These are phyloP conservation scores for Porogramme epimiltina DNA, from an alignment of 1,284 basidiomycete genomes.

Conservation along the genomic window DNA sequence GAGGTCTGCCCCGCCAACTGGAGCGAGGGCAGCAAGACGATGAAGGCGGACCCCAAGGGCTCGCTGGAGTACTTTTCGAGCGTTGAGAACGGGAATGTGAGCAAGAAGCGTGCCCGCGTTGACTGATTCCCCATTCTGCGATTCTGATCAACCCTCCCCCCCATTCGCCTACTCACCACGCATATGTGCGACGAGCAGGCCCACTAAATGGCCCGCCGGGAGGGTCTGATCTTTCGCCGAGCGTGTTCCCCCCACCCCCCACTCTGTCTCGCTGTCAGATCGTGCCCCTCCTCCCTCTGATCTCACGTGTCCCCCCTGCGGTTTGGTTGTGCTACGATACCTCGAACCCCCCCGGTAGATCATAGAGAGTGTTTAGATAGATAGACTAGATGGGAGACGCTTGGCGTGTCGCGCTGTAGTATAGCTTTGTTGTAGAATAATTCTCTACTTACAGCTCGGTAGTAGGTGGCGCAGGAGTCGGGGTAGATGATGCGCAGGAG, in stretches of 20 bases:
- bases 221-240: slow-evolving; percentile 24
- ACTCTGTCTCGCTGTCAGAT: slow-evolving; percentile 11
- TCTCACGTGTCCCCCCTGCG: slow-evolving; percentile 3
- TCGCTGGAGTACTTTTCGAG: slow-evolving; percentile 77
- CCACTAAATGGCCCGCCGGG: slow-evolving; percentile 20
- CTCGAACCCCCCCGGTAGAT: slow-evolving; percentile 10
- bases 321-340: background rate
- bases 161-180: background rate
- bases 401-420: slow-evolving; percentile 9
- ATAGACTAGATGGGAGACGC: slow-evolving; percentile 14
- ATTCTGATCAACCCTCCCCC: slow-evolving; percentile 22
- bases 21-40: slow-evolving; percentile 74
- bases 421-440: slow-evolving; percentile 18
- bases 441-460: slow-evolving; percentile 14
- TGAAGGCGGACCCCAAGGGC: slow-evolving; percentile 74
- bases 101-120: slow-evolving; percentile 37
- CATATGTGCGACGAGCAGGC: slow-evolving; percentile 15
- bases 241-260: slow-evolving; percentile 5
- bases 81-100: slow-evolving; percentile 33
- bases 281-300: slow-evolving; percentile 13
- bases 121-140: slow-evolving; percentile 24
- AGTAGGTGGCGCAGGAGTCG: background rate
- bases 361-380: slow-evolving; percentile 15
- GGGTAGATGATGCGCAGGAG: background rate
- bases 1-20: slow-evolving; percentile 92